Evolutionary conservation across 2,329 filamentous ascomycete species (phyloP), one percentile per base, ranked within the genome.

Genomic region (Pseudogymnoascus sp.): DNA sequence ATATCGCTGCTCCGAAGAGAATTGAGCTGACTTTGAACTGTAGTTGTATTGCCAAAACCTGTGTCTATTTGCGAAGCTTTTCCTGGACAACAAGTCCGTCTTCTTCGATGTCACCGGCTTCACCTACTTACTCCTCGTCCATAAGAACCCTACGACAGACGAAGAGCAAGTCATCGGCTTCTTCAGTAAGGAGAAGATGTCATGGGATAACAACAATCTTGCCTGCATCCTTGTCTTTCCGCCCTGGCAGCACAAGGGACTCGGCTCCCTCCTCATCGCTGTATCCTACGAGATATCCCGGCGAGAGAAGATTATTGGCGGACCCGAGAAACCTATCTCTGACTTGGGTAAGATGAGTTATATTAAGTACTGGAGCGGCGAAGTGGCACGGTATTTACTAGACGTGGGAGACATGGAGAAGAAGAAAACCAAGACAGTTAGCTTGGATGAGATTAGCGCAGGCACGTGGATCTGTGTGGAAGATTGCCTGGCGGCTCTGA

Each of bases 141-240:
- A 92, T 70, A 88, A 85, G 7, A 65, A 8, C 58, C 50, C 62
- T 34, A 60, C 61, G 7, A 59, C 63, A 34, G 14, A 69, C 18
- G 71, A 73, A 39, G 70, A 74, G 18, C 84, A 87, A 70, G 86
- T 97, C 30, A 84, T 93, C 1, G 94, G 94, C n/a, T 97, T 97
- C 80, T 99, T 97, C 77, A 95, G 90, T 65, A 97, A 99, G 72
- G 94, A 99, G 74, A 97, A 97, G 73, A 89, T 97, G 79, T 96
- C 91, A 3, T 99, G 94, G 93, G 94, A 99, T 70, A 92, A 93
- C 70, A 97, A 99, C 74, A 99, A 97, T 67, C 81, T 99, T 4
- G 94, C 94, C 1, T 99, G 94, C 72, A 99, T 99, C 67, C 80
- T 97, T 6, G 83, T 97, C 14, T 97, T 97, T 70, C 94, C 94